These are phyloP conservation scores for Blastocystis sp. DNA, from an alignment of 352 stramenopile genomes.

Conservation along the genomic window DNA sequence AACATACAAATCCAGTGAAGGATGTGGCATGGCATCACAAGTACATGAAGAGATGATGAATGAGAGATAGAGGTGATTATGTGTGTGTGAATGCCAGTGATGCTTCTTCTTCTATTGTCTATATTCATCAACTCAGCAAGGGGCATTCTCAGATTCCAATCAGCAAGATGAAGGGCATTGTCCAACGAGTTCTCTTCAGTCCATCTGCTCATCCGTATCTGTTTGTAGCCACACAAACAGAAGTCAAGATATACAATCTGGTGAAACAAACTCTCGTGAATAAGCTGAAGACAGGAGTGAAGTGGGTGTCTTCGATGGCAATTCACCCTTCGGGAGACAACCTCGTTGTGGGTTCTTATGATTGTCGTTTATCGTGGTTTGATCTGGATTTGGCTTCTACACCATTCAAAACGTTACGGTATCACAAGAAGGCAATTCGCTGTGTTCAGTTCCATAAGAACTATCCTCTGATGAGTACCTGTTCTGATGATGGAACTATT, in stretches of 20 bases:
- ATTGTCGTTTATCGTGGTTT: conserved; percentile 96
- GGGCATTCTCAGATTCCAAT: conserved; percentile 93
- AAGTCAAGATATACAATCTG: conserved; percentile 97
- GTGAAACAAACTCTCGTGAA: conserved; percentile 94
- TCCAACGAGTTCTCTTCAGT: conserved; percentile 94
- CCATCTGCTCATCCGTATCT: conserved; percentile 94
- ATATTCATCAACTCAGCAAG: conserved; percentile 97
- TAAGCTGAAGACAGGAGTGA: conserved; percentile 91
- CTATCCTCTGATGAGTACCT: conserved; percentile 97
- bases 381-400: conserved; percentile 94
- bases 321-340: conserved; percentile 97
- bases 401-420: conserved; percentile 98
- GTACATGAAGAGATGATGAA: neutral
- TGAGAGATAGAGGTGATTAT: conserved; percentile 85
- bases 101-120: conserved; percentile 79
- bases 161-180: conserved; percentile 84
- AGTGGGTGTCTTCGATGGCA: conserved; percentile 97
- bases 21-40: conserved; percentile 94
- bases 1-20: conserved; percentile 68
- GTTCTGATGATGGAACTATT: conserved; percentile 93
- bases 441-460: conserved; percentile 84
- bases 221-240: conserved; percentile 96
- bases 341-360: conserved; percentile 93
- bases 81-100: conserved; percentile 83
- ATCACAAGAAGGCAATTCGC: conserved; percentile 93